These are phyloP conservation scores for Melastoma candidum DNA, from an alignment of 441 rosid genomes.

Conservation along the genomic window DNA sequence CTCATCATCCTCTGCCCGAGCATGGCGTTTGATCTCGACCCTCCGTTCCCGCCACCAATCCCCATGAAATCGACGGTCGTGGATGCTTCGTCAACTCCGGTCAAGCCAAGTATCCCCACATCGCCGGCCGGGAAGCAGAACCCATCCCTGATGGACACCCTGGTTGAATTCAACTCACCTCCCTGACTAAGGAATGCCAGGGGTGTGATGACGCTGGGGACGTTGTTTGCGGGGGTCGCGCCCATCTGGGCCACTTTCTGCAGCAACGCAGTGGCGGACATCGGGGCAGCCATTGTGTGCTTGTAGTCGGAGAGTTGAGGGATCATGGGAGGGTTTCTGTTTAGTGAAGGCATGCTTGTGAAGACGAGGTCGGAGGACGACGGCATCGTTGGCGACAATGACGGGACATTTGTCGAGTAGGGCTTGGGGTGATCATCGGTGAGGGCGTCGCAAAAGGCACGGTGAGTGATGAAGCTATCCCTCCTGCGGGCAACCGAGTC, in stretches of 20 bases:
- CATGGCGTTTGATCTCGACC: slow-evolving; percentile 21
- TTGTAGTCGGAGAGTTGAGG: slow-evolving; percentile 16
- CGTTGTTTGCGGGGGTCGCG: slow-evolving; percentile 19
- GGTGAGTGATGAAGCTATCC: slow-evolving; percentile 38
- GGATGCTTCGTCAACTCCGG: background rate
- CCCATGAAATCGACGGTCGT: slow-evolving; percentile 60
- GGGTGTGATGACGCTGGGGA: background rate
- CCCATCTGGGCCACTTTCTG: slow-evolving; percentile 62
- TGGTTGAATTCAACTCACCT: too few relatives aligned
- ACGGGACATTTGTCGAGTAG: slow-evolving; percentile 14
- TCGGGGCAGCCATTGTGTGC: background rate
- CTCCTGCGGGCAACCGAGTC: too few relatives aligned
- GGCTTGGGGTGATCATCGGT: slow-evolving; percentile 31
- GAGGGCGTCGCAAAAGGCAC: slow-evolving; percentile 56
- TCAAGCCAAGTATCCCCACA: too few relatives aligned
- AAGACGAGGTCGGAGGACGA: too few relatives aligned
- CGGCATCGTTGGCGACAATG: background rate
- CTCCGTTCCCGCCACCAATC: slow-evolving; percentile 38
- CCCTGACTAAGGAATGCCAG: background rate
- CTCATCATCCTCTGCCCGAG: slow-evolving; percentile 21
- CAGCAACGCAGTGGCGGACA: slow-evolving; percentile 25
- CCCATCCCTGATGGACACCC: too few relatives aligned
- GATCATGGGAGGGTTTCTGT: background rate
- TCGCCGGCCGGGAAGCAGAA: too few relatives aligned
- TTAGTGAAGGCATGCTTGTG: too few relatives aligned